Evolutionary conservation across 108 stramenopile genomes (phyloP), one percentile per base, ranked within the genome.

Genomic region (Fragilaria radians): DNA sequence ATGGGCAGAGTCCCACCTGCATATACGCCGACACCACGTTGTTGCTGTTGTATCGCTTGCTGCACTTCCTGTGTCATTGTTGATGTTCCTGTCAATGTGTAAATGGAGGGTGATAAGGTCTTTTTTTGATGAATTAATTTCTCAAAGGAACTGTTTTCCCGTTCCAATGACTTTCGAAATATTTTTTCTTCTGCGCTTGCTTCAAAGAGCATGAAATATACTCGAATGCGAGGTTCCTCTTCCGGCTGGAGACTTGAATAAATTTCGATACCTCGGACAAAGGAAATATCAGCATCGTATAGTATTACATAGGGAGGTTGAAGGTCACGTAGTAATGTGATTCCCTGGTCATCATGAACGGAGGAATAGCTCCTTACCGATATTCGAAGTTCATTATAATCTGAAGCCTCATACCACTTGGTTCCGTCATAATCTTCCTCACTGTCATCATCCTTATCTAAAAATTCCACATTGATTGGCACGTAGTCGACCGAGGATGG

Each of bases 181-280:
- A 73, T 83, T 48, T 94, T 94, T 65, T 97, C 89, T 67, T 99
- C 98, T 22, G 92, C 86, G 61, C 89, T 90, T n/a, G 91, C 82
- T 65, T 93, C 85, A 63, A 95, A 97, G 26, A 89, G 72, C 46
- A 96, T 70, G 52, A 96, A 96, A 63, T 90, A 97, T 26, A 97
- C 86, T 49, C 75, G 65, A 7, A 95, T 48, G 7, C 70, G 78
- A 26, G 78, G 68, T 23, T 61, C 66, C 34, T 80, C 42, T 60
- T 63, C 17, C 29, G 54, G 29, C 46, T 70, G 54, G 63, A 54
- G 11, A 70, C 74, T 72, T 32, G 82, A 65, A 60, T 84, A 78
- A 25, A 94, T 78, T 69, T 99, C 98, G 45, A 99, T 55, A 11
- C 85, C 60, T 32, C 98, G 89, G 34, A 96, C 72, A 46, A 97